phyloP scores from a whole-genome alignment of 345 rosid species.

The Noccaea bulbosa region DNA sequence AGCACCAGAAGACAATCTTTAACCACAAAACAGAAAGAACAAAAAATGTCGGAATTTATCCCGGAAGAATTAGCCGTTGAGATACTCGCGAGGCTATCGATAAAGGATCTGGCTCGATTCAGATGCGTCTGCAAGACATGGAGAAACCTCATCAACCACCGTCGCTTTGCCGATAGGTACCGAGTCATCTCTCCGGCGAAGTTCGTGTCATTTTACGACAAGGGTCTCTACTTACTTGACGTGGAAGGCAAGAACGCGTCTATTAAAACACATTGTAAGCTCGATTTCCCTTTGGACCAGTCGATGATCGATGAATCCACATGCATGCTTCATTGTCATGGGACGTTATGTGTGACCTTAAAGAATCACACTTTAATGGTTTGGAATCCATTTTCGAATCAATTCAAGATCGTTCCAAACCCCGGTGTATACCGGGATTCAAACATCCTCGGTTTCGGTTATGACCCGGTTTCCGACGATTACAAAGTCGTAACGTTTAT shows the following conservation, averaged over 20 bases:
- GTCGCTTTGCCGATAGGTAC: slow-evolving; percentile 17
- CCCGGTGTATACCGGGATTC: slow-evolving; percentile 28
- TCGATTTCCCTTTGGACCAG: slow-evolving; percentile 31
- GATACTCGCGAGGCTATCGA: slow-evolving; percentile 37
- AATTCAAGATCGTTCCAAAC: slow-evolving; percentile 38
- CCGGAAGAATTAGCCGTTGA: slow-evolving; percentile 33
- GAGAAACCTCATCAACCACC: slow-evolving; percentile 34
- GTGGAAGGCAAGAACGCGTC: slow-evolving; percentile 22
- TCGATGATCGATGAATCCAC: slow-evolving; percentile 35
- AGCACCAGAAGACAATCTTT: slow-evolving; percentile 6
- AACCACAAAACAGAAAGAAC: neutral
- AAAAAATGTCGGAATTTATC: slow-evolving; percentile 34
- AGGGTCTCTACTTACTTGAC: slow-evolving; percentile 38
- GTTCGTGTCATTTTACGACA: slow-evolving; percentile 26
- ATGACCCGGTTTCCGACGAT: slow-evolving; percentile 27
- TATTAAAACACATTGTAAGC: neutral
- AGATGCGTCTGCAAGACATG: slow-evolving; percentile 41
- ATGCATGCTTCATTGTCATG: slow-evolving; percentile 39
- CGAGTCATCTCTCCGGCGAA: slow-evolving; percentile 12
- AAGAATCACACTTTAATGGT: slow-evolving; percentile 34
- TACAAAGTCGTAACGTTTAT: slow-evolving; percentile 41
- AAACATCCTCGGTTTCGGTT: slow-evolving; percentile 40
- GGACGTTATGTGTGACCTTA: slow-evolving; percentile 41
- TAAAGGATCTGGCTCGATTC: slow-evolving; percentile 35
- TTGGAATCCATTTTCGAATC: slow-evolving; percentile 39